Evolutionary conservation across 495 filamentous ascomycete genomes (phyloP), one percentile per base, ranked within the genome.

Genomic region (Penicillium herquei): DNA sequence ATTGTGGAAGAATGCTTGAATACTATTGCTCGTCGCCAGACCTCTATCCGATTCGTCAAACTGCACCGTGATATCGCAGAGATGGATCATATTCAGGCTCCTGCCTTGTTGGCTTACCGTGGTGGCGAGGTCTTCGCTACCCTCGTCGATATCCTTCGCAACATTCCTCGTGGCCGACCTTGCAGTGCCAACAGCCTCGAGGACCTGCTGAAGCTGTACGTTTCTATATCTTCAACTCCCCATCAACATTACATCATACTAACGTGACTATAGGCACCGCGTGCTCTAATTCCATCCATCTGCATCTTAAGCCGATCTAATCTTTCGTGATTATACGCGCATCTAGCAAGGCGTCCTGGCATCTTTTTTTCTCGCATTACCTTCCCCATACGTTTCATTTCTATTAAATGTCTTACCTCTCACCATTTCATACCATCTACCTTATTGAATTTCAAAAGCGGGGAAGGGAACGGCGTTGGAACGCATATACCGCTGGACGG

Each of bases 61-160:
- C 82, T 98, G 32, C 89, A 96, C 72, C 89, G 90, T 67, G 84
- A 88, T 51, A 95, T 96, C 56, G 93, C 96, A 31, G 95, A 98
- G 70, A 97, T 98, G 81, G 90, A 96, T 66, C 83, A 88, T 56
- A 90, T 91, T 52, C 85, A 88, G 52, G 89, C 94, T 0, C 94
- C 94, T 1, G 93, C 94, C 7, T 75, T 98, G 18, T 76, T 98
- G 39, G 93, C 88, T 1, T 98, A 98, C 75, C 85, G 86, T 39
- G 87, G 82, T 59, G 92, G 91, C 39, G 92, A 98, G 52, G 83
- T 96, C 56, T 94, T 98, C 61, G 87, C 89, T 44, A 96, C 93
- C 54, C 72, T 98, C 35, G 90, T 92, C 3, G 90, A 91, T 32
- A 80, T 98, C 49, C 81, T 94, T 42, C 84, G 88, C 55, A 90